A percentile compares a stretch with the other conserved stretches of the same genome.
Evolutionary conservation across 2,329 filamentous ascomycete species (phyloP).

Genomic region (Paecilomyces formosus): DNA sequence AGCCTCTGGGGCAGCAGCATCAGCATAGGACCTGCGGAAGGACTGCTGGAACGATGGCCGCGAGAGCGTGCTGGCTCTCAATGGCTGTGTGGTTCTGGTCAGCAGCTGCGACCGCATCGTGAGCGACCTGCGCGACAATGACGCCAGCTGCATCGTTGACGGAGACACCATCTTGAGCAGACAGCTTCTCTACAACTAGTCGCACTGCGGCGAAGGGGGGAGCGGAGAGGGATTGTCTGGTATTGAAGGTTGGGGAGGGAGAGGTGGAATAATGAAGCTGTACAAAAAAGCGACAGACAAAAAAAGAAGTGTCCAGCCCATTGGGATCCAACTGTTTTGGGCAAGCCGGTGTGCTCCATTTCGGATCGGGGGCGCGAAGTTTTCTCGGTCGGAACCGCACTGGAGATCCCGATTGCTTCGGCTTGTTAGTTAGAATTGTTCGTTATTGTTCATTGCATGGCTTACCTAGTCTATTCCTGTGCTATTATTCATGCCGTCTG

Average conservation of each 20-base stretch:
- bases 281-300: not conserved
- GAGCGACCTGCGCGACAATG: conserved; percentile 30
- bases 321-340: conserved; percentile 1
- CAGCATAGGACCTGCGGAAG: conserved; percentile 45
- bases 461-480: too few species aligned
- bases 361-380: not conserved
- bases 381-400: not conserved
- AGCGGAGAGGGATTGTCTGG: not conserved
- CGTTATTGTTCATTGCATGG: too few species aligned
- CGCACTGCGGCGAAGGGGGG: not conserved
- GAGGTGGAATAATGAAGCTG: not conserved
- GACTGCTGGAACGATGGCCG: conserved; percentile 23
- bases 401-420: too few species aligned
- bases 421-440: too few species aligned
- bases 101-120: conserved; percentile 17
- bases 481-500: not conserved
- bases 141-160: conserved; percentile 25
- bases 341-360: conserved; percentile 3
- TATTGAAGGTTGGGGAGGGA: not conserved
- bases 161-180: conserved; percentile 25
- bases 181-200: conserved; percentile 21
- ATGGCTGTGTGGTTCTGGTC: conserved; percentile 16
- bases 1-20: conserved; percentile 30
- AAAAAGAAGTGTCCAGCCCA: not conserved
- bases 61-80: conserved; percentile 14